These are phyloP conservation scores for Kalmanozyma brasiliensis DNA, from an alignment of 1,284 basidiomycete species.

Conservation along the genomic window DNA sequence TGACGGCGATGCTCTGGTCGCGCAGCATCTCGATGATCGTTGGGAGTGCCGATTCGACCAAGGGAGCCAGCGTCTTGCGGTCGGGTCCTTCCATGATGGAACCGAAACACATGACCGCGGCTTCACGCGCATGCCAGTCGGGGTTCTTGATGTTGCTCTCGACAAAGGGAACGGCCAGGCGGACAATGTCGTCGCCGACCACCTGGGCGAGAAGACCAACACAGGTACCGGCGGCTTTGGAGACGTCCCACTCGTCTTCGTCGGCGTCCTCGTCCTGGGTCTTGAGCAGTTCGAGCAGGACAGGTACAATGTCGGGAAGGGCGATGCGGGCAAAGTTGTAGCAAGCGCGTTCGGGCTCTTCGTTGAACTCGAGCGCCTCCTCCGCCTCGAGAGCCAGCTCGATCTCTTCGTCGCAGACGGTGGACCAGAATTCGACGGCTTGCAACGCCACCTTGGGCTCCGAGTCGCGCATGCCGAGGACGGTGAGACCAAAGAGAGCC, in stretches of 20 bases:
- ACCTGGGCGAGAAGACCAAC: constrained; percentile 87
- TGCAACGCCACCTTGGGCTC: constrained; percentile 93
- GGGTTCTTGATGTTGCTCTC: constrained; percentile 88
- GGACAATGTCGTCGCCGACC: constrained; percentile 89
- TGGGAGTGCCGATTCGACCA: constrained; percentile 93
- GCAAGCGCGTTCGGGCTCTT: constrained; percentile 86
- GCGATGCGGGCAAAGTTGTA: constrained; percentile 94
- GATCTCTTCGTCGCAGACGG: constrained; percentile 97
- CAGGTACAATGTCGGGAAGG: constrained; percentile 91
- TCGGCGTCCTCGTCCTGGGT: constrained; percentile 96
- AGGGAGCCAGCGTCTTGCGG: constrained; percentile 82
- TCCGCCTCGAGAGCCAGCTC: constrained; percentile 91
- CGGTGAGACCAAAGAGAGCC: constrained; percentile 94
- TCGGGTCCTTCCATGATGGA: constrained; percentile 97
- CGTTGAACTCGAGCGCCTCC: constrained; percentile 92
- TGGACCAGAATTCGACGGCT: constrained; percentile 99
- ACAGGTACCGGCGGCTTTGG: constrained; percentile 97
- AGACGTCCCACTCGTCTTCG: constrained; percentile 98
- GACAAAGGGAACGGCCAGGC: constrained; percentile 95
- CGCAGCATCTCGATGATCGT: constrained; percentile 95
- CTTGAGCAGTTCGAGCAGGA: constrained; percentile 86
- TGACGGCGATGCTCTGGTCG: constrained; percentile 85
- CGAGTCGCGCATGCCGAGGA: constrained; percentile 95
- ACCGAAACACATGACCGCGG: constrained; percentile 97
- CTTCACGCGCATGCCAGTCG: constrained; percentile 96